Conservation (phyloP, 495 filamentous ascomycete genomes). For the Tuber borchii region DNA sequence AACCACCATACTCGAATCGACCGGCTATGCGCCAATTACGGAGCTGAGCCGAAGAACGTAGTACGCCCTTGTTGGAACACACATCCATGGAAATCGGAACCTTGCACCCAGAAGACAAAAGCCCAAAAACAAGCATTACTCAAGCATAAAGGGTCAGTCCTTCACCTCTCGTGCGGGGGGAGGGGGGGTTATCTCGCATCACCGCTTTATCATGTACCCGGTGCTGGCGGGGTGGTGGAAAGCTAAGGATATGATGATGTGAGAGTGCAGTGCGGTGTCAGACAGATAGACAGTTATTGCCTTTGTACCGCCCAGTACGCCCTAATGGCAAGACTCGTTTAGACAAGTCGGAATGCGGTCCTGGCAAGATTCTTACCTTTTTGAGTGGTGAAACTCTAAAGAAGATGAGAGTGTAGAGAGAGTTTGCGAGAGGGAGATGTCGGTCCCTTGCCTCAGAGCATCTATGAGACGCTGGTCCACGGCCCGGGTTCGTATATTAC, state of each 20-base stretch:
- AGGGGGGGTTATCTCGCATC: background rate
- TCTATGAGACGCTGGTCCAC: background rate
- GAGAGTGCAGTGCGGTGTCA: background rate
- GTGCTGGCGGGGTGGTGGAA: background rate
- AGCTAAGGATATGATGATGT: background rate
- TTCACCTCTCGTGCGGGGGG: background rate
- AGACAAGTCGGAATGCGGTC: background rate
- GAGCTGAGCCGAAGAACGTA: background rate
- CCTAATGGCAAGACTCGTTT: background rate
- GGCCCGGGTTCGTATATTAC: background rate
- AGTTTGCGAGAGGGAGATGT: background rate
- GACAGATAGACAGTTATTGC: background rate
- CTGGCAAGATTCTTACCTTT: background rate
- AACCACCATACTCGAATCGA: background rate
- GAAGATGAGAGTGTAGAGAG: background rate
- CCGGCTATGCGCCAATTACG: background rate
- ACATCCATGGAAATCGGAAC: background rate
- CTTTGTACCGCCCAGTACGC: background rate
- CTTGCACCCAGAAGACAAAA: background rate
- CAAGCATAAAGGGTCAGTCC: background rate
- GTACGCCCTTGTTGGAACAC: background rate
- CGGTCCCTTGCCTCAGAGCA: background rate
- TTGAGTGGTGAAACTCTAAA: background rate
- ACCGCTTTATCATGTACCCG: background rate
- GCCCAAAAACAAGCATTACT: background rate